Conservation (phyloP, 495 filamentous ascomycete genomes). For the Lasiosphaeriaceae sp. region DNA sequence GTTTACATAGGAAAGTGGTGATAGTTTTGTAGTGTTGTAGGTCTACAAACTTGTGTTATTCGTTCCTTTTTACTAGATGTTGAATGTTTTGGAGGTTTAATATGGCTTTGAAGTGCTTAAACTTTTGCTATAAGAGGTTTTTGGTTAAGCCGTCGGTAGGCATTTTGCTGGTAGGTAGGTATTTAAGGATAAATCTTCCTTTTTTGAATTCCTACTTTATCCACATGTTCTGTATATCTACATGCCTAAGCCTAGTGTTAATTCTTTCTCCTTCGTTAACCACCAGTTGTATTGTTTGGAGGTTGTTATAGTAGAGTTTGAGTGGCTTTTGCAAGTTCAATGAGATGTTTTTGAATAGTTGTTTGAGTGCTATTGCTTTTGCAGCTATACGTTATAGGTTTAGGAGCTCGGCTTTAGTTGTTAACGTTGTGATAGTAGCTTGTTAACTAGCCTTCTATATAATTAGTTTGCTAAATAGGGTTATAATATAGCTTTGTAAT, state of each 20-base stretch:
- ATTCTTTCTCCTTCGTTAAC: background rate
- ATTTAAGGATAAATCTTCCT: background rate
- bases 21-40: background rate
- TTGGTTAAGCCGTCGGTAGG: background rate
- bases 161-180: background rate
- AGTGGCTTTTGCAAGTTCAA: background rate
- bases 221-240: background rate
- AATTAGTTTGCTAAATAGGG: background rate
- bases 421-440: conserved; percentile 1
- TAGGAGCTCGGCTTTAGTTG: background rate
- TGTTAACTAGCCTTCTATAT: background rate
- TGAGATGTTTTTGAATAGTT: background rate
- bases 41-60: background rate
- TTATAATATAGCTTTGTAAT: background rate
- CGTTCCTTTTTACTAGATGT: background rate
- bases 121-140: background rate
- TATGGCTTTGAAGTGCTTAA: background rate
- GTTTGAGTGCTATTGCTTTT: background rate
- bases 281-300: background rate
- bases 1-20: background rate
- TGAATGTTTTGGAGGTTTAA: background rate
- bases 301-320: background rate
- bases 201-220: background rate
- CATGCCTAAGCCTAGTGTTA: background rate
- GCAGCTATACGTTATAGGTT: background rate